Percentiles rank a stretch among this genome's conserved stretches.
These are phyloP conservation scores for Tylopilus subfusipes DNA, from an alignment of 768 basidiomycete genomes.

Conservation along the genomic window DNA sequence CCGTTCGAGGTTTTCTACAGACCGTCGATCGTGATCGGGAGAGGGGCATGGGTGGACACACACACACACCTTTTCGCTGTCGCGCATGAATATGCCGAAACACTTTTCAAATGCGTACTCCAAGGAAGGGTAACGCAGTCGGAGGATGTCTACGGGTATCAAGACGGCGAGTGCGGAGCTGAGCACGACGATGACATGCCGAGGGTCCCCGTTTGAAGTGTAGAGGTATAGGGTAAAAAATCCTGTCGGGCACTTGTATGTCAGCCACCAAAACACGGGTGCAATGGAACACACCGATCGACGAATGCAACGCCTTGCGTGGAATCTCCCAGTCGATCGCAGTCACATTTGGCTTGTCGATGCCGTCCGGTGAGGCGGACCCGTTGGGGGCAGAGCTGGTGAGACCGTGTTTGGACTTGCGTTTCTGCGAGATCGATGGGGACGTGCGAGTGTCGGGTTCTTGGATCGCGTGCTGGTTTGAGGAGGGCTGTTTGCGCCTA, in stretches of 20 bases:
- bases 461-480: not conserved
- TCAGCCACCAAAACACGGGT: slow-evolving; percentile 2
- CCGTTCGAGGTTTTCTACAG: slow-evolving; percentile 69
- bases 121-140: slow-evolving; percentile 62
- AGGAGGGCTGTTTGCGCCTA: slow-evolving; percentile 19
- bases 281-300: slow-evolving; percentile 64
- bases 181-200: slow-evolving; percentile 56
- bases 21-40: not conserved
- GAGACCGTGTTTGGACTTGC: slow-evolving; percentile 12
- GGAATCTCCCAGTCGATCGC: slow-evolving; percentile 85
- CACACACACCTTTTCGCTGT: slow-evolving; percentile 66
- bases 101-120: slow-evolving; percentile 65
- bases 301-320: slow-evolving; percentile 80
- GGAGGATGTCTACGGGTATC: slow-evolving; percentile 69
- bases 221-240: slow-evolving; percentile 64
- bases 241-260: slow-evolving; percentile 36
- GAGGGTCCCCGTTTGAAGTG: slow-evolving; percentile 43
- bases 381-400: slow-evolving; percentile 4
- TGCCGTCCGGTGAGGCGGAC: not conserved
- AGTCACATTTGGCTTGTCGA: slow-evolving; percentile 15
- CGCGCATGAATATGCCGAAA: slow-evolving; percentile 86
- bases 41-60: not conserved
- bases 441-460: not conserved
- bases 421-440: slow-evolving; percentile 1
- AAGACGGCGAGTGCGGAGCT: slow-evolving; percentile 65